Evolutionary conservation across 371 early-diverging fungal species (phyloP).

Genomic region (Nematocida ironsii): DNA sequence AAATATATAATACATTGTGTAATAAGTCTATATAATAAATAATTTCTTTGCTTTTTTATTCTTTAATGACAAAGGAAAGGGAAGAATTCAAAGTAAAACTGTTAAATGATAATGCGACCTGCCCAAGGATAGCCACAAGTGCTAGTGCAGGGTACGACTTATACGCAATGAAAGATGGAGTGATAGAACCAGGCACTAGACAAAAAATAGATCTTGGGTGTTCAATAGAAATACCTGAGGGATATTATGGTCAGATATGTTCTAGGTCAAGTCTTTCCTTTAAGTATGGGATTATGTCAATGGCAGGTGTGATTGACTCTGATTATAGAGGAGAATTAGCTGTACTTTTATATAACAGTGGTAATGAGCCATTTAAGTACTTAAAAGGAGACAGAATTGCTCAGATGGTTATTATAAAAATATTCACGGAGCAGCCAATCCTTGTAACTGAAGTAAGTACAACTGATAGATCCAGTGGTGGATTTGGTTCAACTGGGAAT

Average conservation of each 20-base stretch:
- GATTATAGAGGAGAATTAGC: constrained; percentile 79
- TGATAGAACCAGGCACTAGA: constrained; percentile 75
- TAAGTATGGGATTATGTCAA: constrained; percentile 83
- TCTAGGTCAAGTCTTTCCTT: constrained; percentile 82
- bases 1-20: no score
- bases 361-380: constrained; percentile 71
- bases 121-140: constrained; percentile 36
- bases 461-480: constrained; percentile 78
- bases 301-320: constrained; percentile 89
- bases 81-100: constrained; percentile 40
- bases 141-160: constrained; percentile 84
- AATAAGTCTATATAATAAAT: background rate
- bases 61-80: constrained; percentile 21
- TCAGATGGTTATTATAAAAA: constrained; percentile 83
- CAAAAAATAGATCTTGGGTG: constrained; percentile 78
- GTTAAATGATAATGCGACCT: constrained; percentile 4
- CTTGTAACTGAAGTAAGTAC: constrained; percentile 76
- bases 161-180: constrained; percentile 74
- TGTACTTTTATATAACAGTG: constrained; percentile 79
- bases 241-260: constrained; percentile 87
- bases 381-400: constrained; percentile 87
- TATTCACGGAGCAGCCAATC: constrained; percentile 76
- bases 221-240: constrained; percentile 76
- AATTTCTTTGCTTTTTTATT: background rate
- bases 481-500: constrained; percentile 88